phyloP scores from a whole-genome alignment of 2,329 filamentous ascomycete species.

The Epichloe bromicola region DNA sequence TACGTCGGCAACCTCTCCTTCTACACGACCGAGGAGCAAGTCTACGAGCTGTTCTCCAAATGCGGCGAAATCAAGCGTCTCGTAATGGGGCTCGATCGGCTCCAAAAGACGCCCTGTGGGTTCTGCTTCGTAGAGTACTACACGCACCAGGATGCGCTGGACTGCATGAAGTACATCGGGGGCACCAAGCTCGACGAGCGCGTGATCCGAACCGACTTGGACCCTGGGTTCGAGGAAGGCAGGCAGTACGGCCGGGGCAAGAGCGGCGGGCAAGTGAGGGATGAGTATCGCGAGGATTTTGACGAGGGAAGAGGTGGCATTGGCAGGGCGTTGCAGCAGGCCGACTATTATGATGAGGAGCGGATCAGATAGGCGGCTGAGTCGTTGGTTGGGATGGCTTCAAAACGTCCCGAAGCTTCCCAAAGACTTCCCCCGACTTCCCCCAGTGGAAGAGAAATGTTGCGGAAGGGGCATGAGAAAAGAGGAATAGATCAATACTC shows the following conservation, averaged over 20 bases:
- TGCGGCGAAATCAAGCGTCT: constrained; percentile 97
- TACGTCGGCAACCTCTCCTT: constrained; percentile 98
- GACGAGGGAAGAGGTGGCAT: constrained; percentile 88
- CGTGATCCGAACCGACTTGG: constrained; percentile 87
- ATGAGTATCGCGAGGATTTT: constrained; percentile 95
- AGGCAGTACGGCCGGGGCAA: constrained; percentile 92
- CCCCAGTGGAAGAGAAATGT: background rate
- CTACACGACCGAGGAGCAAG: constrained; percentile 98
- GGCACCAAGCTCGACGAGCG: constrained; percentile 97
- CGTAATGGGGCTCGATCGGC: constrained; percentile 93
- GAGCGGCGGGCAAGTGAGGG: constrained; percentile 89
- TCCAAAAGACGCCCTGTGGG: constrained; percentile 93
- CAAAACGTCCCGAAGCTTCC: too few species aligned
- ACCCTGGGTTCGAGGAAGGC: constrained; percentile 91
- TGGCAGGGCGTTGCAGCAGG: constrained; percentile 56
- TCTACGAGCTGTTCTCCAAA: constrained; percentile 92
- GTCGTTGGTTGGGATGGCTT: background rate
- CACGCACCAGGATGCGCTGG: constrained; percentile 89
- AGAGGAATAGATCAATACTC: background rate
- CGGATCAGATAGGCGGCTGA: constrained; percentile 8
- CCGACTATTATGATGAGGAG: constrained; percentile 20
- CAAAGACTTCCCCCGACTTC: too few species aligned
- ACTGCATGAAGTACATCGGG: constrained; percentile 99
- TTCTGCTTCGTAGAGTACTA: constrained; percentile 99
- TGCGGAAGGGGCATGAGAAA: background rate